A percentile compares a stretch with the other conserved stretches of the same genome.
Evolutionary conservation across 306 rosid species (phyloP).

Genomic region (Vigna mungo): DNA sequence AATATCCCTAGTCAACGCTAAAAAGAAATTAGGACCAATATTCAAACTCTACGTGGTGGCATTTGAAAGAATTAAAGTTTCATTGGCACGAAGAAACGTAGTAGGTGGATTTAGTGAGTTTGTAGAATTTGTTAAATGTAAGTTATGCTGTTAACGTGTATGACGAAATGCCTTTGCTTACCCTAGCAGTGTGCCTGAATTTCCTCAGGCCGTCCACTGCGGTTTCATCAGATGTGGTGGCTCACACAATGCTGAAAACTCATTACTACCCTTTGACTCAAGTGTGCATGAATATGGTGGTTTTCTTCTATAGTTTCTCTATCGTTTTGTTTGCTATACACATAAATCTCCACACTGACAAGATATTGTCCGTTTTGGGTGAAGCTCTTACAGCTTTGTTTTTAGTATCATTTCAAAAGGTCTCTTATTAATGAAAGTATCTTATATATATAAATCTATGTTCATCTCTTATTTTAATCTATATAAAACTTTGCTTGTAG

Average conservation of each 20-base stretch:
- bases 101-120: not conserved
- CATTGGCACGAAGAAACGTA: conserved; percentile 37
- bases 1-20: not conserved
- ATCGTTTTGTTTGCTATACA: too few species aligned
- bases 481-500: too few species aligned
- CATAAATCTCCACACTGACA: too few species aligned
- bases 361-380: too few species aligned
- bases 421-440: too few species aligned
- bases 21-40: not conserved
- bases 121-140: not conserved
- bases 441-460: too few species aligned
- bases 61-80: conserved; percentile 40
- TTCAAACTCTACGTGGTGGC: conserved; percentile 10
- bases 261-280: conserved; percentile 47
- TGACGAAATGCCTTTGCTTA: conserved; percentile 71
- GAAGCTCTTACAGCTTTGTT: too few species aligned
- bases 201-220: conserved; percentile 40
- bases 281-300: too few species aligned
- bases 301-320: too few species aligned
- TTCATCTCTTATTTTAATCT: too few species aligned
- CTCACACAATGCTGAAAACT: conserved; percentile 21
- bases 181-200: conserved; percentile 60
- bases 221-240: conserved; percentile 25
- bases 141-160: conserved; percentile 32
- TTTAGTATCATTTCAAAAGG: too few species aligned